These are phyloP conservation scores for Lablab purpureus DNA, from an alignment of 306 rosid genomes.

Conservation along the genomic window DNA sequence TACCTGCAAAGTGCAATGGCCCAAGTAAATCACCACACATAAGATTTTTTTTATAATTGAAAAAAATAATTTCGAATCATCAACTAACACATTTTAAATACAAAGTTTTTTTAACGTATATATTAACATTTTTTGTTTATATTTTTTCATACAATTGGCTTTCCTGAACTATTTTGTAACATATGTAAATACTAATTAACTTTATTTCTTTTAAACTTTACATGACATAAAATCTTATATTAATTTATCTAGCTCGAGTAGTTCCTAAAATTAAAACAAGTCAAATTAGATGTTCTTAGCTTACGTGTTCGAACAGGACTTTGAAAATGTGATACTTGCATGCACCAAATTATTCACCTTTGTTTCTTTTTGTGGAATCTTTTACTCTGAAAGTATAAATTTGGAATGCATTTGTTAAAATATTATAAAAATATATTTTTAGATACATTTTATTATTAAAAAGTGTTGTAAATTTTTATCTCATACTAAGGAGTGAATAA, in stretches of 20 bases:
- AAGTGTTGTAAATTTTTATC: too few relatives aligned
- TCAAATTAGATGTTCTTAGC: background rate
- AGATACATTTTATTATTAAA: too few relatives aligned
- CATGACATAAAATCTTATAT: background rate
- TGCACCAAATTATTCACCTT: background rate
- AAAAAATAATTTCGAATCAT: too few relatives aligned
- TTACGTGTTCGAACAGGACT: constrained; percentile 1
- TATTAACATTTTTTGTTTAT: background rate
- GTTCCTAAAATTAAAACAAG: background rate
- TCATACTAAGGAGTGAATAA: too few relatives aligned
- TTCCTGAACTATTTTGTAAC: too few relatives aligned
- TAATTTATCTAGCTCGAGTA: background rate
- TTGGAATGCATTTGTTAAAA: too few relatives aligned
- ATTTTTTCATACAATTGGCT: background rate
- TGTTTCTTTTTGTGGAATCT: too few relatives aligned
- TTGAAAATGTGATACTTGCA: background rate
- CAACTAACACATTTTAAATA: background rate
- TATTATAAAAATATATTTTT: too few relatives aligned
- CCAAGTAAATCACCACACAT: too few relatives aligned
- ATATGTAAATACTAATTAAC: background rate
- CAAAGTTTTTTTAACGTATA: background rate
- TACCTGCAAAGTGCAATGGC: too few relatives aligned
- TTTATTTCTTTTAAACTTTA: background rate
- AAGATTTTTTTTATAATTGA: too few relatives aligned
- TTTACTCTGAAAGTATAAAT: too few relatives aligned